Evolutionary conservation across 1,284 basidiomycete genomes (phyloP).

Genomic region (Cystobasidium pallidum): DNA sequence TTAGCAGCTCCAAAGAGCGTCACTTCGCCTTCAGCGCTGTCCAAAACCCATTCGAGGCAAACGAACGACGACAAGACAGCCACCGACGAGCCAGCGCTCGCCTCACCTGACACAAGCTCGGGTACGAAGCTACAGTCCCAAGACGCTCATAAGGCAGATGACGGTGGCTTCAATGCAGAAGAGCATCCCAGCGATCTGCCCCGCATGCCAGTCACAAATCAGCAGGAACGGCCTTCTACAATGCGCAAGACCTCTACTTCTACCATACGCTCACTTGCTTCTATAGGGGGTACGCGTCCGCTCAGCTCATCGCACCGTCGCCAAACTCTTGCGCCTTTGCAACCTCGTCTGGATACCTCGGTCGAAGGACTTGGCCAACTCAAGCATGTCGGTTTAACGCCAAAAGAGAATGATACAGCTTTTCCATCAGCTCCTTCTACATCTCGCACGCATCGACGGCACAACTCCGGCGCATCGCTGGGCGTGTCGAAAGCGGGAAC

Average conservation of each 20-base stretch:
- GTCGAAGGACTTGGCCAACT: constrained; percentile 21
- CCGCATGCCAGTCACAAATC: constrained; percentile 4
- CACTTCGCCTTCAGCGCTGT: not conserved
- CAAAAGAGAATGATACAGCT: constrained; percentile 14
- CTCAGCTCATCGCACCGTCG: constrained; percentile 22
- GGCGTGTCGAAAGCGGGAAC: constrained; percentile 22
- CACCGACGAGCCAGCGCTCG: not conserved
- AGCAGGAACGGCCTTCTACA: not conserved
- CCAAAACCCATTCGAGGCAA: not conserved
- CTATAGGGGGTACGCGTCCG: constrained; percentile 22
- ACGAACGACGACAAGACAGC: not conserved
- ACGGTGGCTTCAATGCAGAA: not conserved
- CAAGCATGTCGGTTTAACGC: constrained; percentile 18
- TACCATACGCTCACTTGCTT: constrained; percentile 37
- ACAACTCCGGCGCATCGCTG: constrained; percentile 4
- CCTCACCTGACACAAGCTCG: too few species aligned
- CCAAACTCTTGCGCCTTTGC: constrained; percentile 17
- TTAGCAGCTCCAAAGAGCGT: constrained; percentile 19
- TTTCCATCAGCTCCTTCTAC: constrained; percentile 1
- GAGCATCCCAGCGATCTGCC: constrained; percentile 3
- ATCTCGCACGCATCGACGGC: not conserved
- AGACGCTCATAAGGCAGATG: not conserved
- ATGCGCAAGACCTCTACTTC: constrained; percentile 39
- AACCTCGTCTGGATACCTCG: constrained; percentile 33
- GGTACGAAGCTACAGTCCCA: too few species aligned